A percentile compares a stretch with the other conserved stretches of the same genome.
These are phyloP conservation scores for Saccharomyces eubayanus DNA, from an alignment of 805 yeast genomes.

Conservation along the genomic window DNA sequence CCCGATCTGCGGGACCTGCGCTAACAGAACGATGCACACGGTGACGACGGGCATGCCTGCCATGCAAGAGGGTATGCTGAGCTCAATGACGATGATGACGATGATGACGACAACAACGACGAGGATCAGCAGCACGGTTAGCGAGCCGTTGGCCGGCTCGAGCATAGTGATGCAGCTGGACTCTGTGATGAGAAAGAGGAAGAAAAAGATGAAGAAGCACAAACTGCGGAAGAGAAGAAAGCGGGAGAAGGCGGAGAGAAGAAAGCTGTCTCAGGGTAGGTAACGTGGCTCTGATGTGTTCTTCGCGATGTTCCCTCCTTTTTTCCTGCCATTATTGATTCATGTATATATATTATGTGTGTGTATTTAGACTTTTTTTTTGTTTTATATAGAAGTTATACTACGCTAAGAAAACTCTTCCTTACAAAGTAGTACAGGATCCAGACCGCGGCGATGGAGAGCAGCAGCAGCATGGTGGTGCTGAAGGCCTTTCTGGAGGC, in stretches of 20 bases:
- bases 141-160: neutral
- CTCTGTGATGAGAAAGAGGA: constrained; percentile 75
- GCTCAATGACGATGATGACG: neutral
- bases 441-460: constrained; percentile 7
- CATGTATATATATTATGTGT: constrained; percentile 8
- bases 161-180: constrained; percentile 37
- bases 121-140: neutral
- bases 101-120: neutral
- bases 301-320: neutral
- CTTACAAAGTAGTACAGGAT: constrained; percentile 5
- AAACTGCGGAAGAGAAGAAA: constrained; percentile 95
- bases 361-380: constrained; percentile 1
- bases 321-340: neutral
- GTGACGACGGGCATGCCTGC: neutral
- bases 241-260: constrained; percentile 76
- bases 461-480: constrained; percentile 2
- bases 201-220: constrained; percentile 95
- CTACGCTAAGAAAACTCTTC: constrained; percentile 7
- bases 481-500: constrained; percentile 3
- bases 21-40: neutral
- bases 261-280: constrained; percentile 46
- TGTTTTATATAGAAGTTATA: neutral
- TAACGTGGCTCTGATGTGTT: constrained; percentile 1
- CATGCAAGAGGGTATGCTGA: constrained; percentile 1
- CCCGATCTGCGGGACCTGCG: neutral